These are phyloP conservation scores for Haplographium delicatum DNA, from an alignment of 495 filamentous ascomycete species.

Conservation along the genomic window DNA sequence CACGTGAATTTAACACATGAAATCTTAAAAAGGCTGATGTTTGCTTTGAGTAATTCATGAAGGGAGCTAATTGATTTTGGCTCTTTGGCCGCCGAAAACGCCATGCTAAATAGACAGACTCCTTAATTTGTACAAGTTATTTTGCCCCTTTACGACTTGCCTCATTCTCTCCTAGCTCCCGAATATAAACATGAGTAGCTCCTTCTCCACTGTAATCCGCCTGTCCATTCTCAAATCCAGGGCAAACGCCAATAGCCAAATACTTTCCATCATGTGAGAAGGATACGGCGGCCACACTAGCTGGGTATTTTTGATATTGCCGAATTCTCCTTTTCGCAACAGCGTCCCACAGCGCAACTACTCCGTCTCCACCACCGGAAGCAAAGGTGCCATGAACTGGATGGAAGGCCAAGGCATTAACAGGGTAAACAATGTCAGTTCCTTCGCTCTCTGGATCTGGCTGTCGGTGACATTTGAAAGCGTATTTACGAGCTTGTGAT, in stretches of 20 bases:
- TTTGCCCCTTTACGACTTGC: constrained; percentile 78
- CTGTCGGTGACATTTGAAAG: constrained; percentile 96
- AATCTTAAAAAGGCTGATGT: too few species aligned
- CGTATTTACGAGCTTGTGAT: constrained; percentile 89
- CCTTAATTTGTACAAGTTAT: constrained; percentile 21
- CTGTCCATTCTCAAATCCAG: constrained; percentile 88
- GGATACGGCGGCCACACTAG: constrained; percentile 68
- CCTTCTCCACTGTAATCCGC: constrained; percentile 68
- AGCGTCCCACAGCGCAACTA: constrained; percentile 95
- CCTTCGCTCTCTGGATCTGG: constrained; percentile 40
- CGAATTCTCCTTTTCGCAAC: constrained; percentile 84
- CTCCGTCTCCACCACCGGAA: constrained; percentile 86
- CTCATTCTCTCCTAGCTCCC: constrained; percentile 81
- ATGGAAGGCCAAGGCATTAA: constrained; percentile 92
- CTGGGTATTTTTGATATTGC: constrained; percentile 79
- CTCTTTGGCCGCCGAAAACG: constrained; percentile 12
- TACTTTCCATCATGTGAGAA: constrained; percentile 79
- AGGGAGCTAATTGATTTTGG: too few species aligned
- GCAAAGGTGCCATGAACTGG: constrained; percentile 89
- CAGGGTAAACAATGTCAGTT: constrained; percentile 86
- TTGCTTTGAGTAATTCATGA: too few species aligned
- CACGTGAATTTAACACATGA: too few species aligned
- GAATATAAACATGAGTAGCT: constrained; percentile 67
- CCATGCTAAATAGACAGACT: constrained; percentile 21
- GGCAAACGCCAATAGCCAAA: constrained; percentile 78